These are phyloP conservation scores for Leccinum variicolor DNA, from an alignment of 768 basidiomycete species.

Conservation along the genomic window DNA sequence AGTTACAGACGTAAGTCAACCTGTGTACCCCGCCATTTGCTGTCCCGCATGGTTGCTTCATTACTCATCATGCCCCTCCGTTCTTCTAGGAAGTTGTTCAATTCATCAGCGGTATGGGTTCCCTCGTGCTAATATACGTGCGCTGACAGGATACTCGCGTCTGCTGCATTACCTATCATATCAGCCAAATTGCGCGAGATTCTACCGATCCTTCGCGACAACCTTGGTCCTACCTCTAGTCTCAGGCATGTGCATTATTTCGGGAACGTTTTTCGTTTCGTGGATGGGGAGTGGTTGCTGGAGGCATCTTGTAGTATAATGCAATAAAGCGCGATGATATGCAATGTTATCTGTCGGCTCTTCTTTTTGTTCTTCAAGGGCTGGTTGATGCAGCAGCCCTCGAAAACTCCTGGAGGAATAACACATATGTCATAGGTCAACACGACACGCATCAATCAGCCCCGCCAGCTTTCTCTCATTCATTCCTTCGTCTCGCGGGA, in stretches of 20 bases:
- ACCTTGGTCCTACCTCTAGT: neutral
- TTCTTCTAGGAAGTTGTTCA: too few relatives aligned
- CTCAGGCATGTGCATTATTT: neutral
- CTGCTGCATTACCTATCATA: neutral
- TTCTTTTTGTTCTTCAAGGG: too few relatives aligned
- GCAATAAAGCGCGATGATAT: too few relatives aligned
- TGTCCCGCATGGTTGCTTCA: neutral
- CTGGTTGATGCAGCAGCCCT: too few relatives aligned
- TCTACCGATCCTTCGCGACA: neutral
- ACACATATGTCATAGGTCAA: neutral
- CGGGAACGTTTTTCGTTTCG: neutral
- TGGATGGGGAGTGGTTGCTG: neutral
- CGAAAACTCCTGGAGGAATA: neutral
- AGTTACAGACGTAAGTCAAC: neutral
- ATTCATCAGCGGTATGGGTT: too few relatives aligned
- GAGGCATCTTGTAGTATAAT: neutral
- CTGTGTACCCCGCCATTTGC: neutral
- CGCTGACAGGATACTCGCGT: neutral
- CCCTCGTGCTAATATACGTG: too few relatives aligned
- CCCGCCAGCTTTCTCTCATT: neutral
- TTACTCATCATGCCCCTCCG: too few relatives aligned
- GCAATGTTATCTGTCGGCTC: too few relatives aligned
- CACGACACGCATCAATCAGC: neutral
- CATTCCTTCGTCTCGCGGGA: neutral
- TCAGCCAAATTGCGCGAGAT: neutral